Evolutionary conservation across 805 yeast genomes (phyloP), one percentile per base, ranked within the genome.

Genomic region (Blastobotrys terrestris): DNA sequence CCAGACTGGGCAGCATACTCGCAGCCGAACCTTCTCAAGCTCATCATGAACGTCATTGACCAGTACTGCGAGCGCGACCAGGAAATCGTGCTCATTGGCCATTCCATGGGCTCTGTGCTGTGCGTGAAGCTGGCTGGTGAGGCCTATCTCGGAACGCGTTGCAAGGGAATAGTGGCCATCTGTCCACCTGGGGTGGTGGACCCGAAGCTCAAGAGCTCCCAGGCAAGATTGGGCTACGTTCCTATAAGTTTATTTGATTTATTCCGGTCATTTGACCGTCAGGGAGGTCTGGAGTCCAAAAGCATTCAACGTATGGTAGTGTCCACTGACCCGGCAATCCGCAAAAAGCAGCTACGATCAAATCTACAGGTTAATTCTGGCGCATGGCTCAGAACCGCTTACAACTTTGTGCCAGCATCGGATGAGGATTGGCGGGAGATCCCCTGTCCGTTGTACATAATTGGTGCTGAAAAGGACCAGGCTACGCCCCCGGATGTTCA

Each of bases 61-160:
- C 73, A 69, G 21, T 0, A 58, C 64, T 49, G 70, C 16, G 46
- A 45, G 19, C 11, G 42, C 21, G 46, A 46, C 8, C 40, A 69
- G 55, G 72, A 72, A 54, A 55, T 62, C 8, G 59, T 62, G 1
- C 60, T 84, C 21, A 66, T 84, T 3, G 91, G 89, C 15, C 94
- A 85, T 68, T 84, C 91, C 1, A 81, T 83, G 82, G 95, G 92
- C 3, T 75, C 87, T 4, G 79, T 76, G 53, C 63, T 85, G 26
- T 67, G 78, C 2, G 67, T 78, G 7, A 79, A 78, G 54, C 66
- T 79, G 21, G 76, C 72, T 61, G 59, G 42, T 48, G 60, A 26
- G 59, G 59, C 16, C 19, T 15, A 41, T 15, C 46, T 48, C 14
- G 57, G 62, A 11, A 49, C 43, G 22, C 55, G 63, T 15, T 66